phyloP scores from a whole-genome alignment of 805 yeast species.

The Myxozyma geophila region DNA sequence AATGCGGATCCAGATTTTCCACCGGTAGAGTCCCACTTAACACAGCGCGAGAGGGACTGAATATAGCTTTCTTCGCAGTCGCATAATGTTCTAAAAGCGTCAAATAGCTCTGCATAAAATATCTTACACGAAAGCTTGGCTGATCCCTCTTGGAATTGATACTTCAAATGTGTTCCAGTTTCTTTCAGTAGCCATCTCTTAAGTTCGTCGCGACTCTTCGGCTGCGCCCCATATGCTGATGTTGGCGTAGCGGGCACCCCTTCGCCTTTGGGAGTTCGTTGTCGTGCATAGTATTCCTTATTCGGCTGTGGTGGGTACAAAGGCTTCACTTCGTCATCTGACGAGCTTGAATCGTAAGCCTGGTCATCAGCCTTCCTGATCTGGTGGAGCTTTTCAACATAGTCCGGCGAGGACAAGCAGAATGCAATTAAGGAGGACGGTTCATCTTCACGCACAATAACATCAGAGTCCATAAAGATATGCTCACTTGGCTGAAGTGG shows the following conservation, averaged over 20 bases:
- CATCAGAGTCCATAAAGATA: slow-evolving; percentile 90
- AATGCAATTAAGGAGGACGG: slow-evolving; percentile 94
- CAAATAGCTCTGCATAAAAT: slow-evolving; percentile 94
- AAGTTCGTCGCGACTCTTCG: slow-evolving; percentile 42
- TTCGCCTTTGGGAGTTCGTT: background rate
- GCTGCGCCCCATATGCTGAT: slow-evolving; percentile 8
- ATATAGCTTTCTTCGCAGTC: slow-evolving; percentile 74
- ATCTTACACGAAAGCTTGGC: slow-evolving; percentile 89
- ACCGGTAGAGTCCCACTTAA: slow-evolving; percentile 94
- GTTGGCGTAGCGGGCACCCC: slow-evolving; percentile 13
- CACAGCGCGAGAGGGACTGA: slow-evolving; percentile 89
- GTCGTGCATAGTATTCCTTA: slow-evolving; percentile 21
- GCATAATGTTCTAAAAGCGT: slow-evolving; percentile 86
- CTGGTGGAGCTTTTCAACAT: slow-evolving; percentile 62
- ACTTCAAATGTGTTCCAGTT: slow-evolving; percentile 87
- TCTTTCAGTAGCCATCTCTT: slow-evolving; percentile 78
- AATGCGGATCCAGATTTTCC: slow-evolving; percentile 97
- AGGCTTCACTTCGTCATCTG: slow-evolving; percentile 27
- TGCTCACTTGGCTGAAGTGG: slow-evolving; percentile 84
- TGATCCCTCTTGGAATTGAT: slow-evolving; percentile 85
- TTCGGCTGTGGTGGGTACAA: slow-evolving; percentile 18
- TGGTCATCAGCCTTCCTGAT: slow-evolving; percentile 42
- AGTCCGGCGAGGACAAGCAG: slow-evolving; percentile 84
- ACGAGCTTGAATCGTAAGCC: slow-evolving; percentile 12
- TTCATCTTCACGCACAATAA: slow-evolving; percentile 92